phyloP scores from a whole-genome alignment of 2,329 filamentous ascomycete species.

The Mycocentrospora acerina region DNA sequence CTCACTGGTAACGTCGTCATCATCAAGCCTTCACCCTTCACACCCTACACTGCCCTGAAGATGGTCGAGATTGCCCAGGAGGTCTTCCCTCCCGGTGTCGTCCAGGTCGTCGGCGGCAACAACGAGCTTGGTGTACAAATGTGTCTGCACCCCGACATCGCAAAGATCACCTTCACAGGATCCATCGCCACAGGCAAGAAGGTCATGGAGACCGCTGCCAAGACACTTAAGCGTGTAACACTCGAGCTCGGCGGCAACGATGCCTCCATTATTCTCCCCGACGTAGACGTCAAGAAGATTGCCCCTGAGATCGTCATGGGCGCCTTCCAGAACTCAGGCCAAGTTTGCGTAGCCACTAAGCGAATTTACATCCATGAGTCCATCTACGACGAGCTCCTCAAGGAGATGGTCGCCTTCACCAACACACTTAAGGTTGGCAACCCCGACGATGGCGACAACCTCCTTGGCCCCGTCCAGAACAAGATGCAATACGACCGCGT shows the following conservation, averaged over 20 bases:
- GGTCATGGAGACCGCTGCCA: slow-evolving; percentile 58
- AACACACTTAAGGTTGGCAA: slow-evolving; percentile 44
- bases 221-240: slow-evolving; percentile 62
- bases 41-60: slow-evolving; percentile 61
- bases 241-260: slow-evolving; percentile 66
- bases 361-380: slow-evolving; percentile 43
- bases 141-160: slow-evolving; percentile 60
- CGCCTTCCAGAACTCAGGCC: slow-evolving; percentile 60
- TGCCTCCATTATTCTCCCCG: slow-evolving; percentile 59
- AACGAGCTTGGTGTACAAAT: slow-evolving; percentile 62
- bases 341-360: slow-evolving; percentile 45
- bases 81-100: slow-evolving; percentile 63
- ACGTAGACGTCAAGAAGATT: slow-evolving; percentile 57
- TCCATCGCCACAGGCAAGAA: slow-evolving; percentile 62
- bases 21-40: slow-evolving; percentile 59
- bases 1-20: slow-evolving; percentile 60
- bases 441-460: slow-evolving; percentile 45
- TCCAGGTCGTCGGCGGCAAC: slow-evolving; percentile 62
- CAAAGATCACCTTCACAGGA: slow-evolving; percentile 66
- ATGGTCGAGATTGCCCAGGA: slow-evolving; percentile 59
- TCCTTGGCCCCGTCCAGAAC: slow-evolving; percentile 65
- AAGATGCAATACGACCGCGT: slow-evolving; percentile 65
- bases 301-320: slow-evolving; percentile 54
- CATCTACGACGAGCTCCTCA: slow-evolving; percentile 42
- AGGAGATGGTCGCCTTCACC: slow-evolving; percentile 49